Evolutionary conservation across 176 grass and related monocot species (phyloP).

Genomic region (Chrysopogon serrulatus): DNA sequence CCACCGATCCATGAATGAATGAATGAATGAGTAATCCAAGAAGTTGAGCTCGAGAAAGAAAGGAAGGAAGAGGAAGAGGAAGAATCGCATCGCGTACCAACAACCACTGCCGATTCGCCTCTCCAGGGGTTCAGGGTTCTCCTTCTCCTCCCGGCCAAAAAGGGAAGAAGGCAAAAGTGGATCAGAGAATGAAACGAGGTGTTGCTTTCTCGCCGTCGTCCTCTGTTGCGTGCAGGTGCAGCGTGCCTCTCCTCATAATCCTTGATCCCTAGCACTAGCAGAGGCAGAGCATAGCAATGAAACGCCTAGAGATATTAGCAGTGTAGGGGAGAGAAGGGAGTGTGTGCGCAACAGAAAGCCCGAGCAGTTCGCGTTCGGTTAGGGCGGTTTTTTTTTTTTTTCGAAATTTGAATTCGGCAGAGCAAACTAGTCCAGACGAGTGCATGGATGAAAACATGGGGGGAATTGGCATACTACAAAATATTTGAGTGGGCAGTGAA

Average conservation of each 20-base stretch:
- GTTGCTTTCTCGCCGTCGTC: neutral
- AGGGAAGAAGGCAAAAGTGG: neutral
- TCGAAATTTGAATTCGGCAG: neutral
- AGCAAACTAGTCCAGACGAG: neutral
- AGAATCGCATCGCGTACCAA: neutral
- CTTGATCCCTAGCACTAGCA: too few species aligned
- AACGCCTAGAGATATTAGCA: neutral
- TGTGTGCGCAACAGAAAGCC: neutral
- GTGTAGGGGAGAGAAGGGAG: neutral
- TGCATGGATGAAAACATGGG: neutral
- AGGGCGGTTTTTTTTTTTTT: neutral
- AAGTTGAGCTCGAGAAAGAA: neutral
- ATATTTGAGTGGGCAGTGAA: neutral
- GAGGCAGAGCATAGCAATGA: neutral
- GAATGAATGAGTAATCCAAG: neutral
- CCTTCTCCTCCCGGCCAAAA: neutral
- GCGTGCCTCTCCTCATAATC: neutral
- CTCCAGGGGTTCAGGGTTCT: too few species aligned
- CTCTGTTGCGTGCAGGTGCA: neutral
- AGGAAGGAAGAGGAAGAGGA: too few species aligned
- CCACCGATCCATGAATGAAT: neutral
- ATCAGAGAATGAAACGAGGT: neutral
- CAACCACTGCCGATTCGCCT: too few species aligned
- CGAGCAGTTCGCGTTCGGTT: neutral
- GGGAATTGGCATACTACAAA: too few species aligned